Evolutionary conservation across 441 rosid species (phyloP).

Genomic region (Populus hybrid): DNA sequence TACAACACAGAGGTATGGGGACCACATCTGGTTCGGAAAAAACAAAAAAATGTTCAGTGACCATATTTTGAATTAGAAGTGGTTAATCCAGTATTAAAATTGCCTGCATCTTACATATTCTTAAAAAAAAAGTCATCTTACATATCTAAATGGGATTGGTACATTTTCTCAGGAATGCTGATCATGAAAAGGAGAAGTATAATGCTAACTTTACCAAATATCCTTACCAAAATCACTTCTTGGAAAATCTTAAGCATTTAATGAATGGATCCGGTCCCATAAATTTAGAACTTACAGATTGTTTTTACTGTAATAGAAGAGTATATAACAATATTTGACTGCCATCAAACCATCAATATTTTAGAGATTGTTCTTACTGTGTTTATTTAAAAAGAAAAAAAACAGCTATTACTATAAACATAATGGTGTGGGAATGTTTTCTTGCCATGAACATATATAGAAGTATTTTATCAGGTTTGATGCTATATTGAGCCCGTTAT

Average conservation of each 20-base stretch:
- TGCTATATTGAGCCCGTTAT: neutral
- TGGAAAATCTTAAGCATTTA: neutral
- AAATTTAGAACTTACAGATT: neutral
- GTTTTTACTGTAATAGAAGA: neutral
- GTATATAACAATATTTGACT: neutral
- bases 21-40: neutral
- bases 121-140: too few relatives aligned
- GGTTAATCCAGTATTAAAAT: neutral
- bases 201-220: neutral
- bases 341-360: neutral
- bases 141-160: too few relatives aligned
- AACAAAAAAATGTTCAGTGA: neutral
- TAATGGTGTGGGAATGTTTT: neutral
- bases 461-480: neutral
- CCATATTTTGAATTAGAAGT: neutral
- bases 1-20: neutral
- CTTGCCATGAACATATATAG: neutral
- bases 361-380: neutral
- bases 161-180: too few relatives aligned
- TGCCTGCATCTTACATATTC: too few relatives aligned
- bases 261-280: neutral
- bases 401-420: too few relatives aligned
- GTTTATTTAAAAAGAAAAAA: neutral
- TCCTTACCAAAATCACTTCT: neutral
- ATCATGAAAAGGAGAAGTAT: too few relatives aligned